These are phyloP conservation scores for Hypoxylon fuscum DNA, from an alignment of 495 filamentous ascomycete species.

Conservation along the genomic window DNA sequence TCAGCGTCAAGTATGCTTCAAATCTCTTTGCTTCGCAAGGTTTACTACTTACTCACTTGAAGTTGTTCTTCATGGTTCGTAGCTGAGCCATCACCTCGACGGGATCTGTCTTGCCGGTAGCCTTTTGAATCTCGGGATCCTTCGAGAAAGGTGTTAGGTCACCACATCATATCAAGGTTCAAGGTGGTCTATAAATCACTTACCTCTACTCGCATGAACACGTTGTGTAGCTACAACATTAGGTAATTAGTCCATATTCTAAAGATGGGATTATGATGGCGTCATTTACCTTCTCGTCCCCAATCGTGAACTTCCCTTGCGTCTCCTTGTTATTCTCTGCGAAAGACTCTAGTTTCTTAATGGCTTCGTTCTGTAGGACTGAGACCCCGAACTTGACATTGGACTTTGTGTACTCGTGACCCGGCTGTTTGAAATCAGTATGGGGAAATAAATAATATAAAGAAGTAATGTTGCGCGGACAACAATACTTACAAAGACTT, in stretches of 20 bases:
- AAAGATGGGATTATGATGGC: not conserved
- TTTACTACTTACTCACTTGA: constrained; percentile 65
- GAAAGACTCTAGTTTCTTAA: constrained; percentile 79
- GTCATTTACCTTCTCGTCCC: constrained; percentile 86
- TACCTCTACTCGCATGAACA: constrained; percentile 92
- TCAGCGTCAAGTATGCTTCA: constrained; percentile 13
- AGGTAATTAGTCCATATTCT: constrained; percentile 13
- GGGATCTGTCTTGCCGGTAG: constrained; percentile 81
- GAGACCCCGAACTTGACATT: constrained; percentile 88
- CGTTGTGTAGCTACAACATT: constrained; percentile 83
- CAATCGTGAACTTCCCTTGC: constrained; percentile 96
- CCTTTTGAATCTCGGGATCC: constrained; percentile 87
- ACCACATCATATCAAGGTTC: not conserved
- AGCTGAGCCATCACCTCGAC: constrained; percentile 87
- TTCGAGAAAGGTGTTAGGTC: constrained; percentile 44
- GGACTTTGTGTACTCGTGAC: constrained; percentile 95
- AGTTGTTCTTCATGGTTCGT: constrained; percentile 92
- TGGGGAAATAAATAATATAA: not conserved
- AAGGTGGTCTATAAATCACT: constrained; percentile 44
- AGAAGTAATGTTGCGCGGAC: not conserved
- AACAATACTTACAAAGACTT: constrained; percentile 76
- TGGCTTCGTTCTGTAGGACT: constrained; percentile 75
- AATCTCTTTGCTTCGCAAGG: not conserved
- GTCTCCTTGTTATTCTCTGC: constrained; percentile 84
- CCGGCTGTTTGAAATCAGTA: constrained; percentile 65